Evolutionary conservation across 495 filamentous ascomycete genomes (phyloP).

Genomic region (Penicillium salamii): DNA sequence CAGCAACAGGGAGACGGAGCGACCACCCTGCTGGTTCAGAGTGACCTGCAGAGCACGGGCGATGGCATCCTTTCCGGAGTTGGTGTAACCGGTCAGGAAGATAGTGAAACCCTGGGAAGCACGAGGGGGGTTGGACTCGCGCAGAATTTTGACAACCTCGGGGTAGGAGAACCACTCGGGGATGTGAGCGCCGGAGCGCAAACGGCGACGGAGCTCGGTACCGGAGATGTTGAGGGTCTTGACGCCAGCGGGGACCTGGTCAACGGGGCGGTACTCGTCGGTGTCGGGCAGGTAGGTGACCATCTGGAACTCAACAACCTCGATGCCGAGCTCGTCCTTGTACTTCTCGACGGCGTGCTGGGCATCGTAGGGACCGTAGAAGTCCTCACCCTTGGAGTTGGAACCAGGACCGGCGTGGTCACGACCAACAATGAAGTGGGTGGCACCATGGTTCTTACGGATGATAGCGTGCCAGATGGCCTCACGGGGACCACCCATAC

Average conservation of each 20-base stretch:
- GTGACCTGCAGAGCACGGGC: constrained; percentile 95
- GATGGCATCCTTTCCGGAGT: constrained; percentile 94
- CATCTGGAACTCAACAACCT: constrained; percentile 98
- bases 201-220: constrained; percentile 86
- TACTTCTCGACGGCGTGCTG: constrained; percentile 97
- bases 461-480: constrained; percentile 99
- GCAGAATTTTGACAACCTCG: constrained; percentile 92
- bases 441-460: constrained; percentile 98
- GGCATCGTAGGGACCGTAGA: constrained; percentile 99
- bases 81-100: constrained; percentile 95
- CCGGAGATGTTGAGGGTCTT: constrained; percentile 96
- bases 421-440: constrained; percentile 98
- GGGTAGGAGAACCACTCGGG: constrained; percentile 99
- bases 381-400: constrained; percentile 93
- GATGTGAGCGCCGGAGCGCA: constrained; percentile 88
- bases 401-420: constrained; percentile 97
- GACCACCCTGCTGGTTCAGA: constrained; percentile 95
- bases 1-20: constrained; percentile 87
- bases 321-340: constrained; percentile 91
- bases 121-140: constrained; percentile 90
- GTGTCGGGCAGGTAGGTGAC: constrained; percentile 97
- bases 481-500: constrained; percentile 97
- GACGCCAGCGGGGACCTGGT: constrained; percentile 78
- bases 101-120: constrained; percentile 93
- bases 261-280: constrained; percentile 92